Base-by-base conservation (phyloP, 345 rosid species). In the Acer negundo region DNA sequence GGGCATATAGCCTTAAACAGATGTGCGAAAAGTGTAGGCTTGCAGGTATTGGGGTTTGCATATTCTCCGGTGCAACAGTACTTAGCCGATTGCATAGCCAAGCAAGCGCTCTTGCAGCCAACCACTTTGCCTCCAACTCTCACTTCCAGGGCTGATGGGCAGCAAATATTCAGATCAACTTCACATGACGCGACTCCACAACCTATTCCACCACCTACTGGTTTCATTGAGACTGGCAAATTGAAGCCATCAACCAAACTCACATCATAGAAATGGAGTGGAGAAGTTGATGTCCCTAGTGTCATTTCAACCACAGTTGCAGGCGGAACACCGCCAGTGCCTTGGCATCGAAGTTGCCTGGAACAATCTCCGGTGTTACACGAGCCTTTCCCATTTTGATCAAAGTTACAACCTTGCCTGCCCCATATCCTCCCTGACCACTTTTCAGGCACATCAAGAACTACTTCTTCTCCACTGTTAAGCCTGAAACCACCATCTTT, bases 371-470 rank as follows among this genome's bases (percentile, higher is more conserved):
- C 91, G 0, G 95, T 91, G 26, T 84, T 86, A 58, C 97, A 94
- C 13, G 91, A 86, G 23, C 95, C 98, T 73, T 86, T 89, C 10
- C 94, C 95, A 13, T 80, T 84, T 44, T 72, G 62, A 78, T 91
- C 82, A 19, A 92, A 94, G 62, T n/a, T 55, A 46, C 97, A 94
- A 10, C 97, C 98, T 84, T 92, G 96, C 72, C 98, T 77, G 10
- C 86, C 97, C 98, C 98, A 92, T 16, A 94, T 76, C 47, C 97
- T 75, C 49, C 98, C 98, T 0, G 97, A 92, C 98, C 98, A 94
- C 72, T 91, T 90, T 4, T 87, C 87, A 0, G 95, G 93, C 35
- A 90, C 79, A n/a, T 94, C 91, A 2, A 94, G 5, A 3, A 91
- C 91, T 0, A 84, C 84, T 80, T 94, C 97, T 77, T 91, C 86